A percentile compares a stretch with the other conserved stretches of the same genome.
Evolutionary conservation across 768 basidiomycete species (phyloP).

Genomic region (Rhodotorula kratochvilovae): DNA sequence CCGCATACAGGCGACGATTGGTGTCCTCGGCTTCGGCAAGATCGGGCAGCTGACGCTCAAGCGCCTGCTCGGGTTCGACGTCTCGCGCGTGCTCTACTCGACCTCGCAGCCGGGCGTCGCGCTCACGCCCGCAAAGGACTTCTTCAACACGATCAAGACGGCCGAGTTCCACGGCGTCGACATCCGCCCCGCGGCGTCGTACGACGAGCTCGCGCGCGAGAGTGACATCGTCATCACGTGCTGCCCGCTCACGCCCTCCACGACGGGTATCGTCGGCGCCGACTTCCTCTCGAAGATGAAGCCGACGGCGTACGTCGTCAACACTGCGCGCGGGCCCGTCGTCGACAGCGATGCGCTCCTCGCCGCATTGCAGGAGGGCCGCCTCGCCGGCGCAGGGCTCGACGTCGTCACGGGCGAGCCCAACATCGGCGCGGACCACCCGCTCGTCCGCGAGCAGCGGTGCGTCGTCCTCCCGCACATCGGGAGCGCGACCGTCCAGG

Average conservation of each 20-base stretch:
- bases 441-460: slow-evolving; percentile 65
- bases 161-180: slow-evolving; percentile 23
- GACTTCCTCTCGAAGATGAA: slow-evolving; percentile 79
- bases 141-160: slow-evolving; percentile 15
- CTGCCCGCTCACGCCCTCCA: slow-evolving; percentile 52
- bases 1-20: slow-evolving; percentile 56
- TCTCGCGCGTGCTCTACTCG: slow-evolving; percentile 67
- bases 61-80: slow-evolving; percentile 75
- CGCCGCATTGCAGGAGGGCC: slow-evolving; percentile 65
- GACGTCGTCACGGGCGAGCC: slow-evolving; percentile 63
- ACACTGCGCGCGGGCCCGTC: slow-evolving; percentile 75
- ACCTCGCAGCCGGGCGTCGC: slow-evolving; percentile 51
- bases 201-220: slow-evolving; percentile 66
- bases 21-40: slow-evolving; percentile 85
- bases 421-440: slow-evolving; percentile 65
- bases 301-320: slow-evolving; percentile 70
- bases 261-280: slow-evolving; percentile 68
- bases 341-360: slow-evolving; percentile 88
- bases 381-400: slow-evolving; percentile 87
- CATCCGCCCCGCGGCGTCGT: slow-evolving; percentile 36
- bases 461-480: slow-evolving; percentile 79
- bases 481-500: slow-evolving; percentile 81
- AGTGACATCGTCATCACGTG: slow-evolving; percentile 83
- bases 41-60: slow-evolving; percentile 79
- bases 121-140: slow-evolving; percentile 26